Base-by-base conservation (phyloP, 495 filamentous ascomycete genomes). In the Thermothielavioides terrestris region DNA sequence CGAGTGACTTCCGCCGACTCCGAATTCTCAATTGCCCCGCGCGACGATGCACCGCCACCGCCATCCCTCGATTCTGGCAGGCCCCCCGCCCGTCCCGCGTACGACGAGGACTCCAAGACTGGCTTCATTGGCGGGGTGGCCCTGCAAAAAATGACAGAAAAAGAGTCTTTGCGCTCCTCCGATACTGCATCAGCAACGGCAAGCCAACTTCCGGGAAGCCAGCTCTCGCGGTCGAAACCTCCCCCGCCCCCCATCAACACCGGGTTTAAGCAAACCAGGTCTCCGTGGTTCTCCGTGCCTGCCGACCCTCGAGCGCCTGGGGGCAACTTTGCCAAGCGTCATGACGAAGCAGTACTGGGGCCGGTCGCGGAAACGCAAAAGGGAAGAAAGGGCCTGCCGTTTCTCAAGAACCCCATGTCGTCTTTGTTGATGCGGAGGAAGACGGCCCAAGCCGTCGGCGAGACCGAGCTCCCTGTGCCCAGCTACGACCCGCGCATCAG, bases 401-500 rank as follows among this genome's bases (percentile, higher is more conserved):
- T 76, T 42, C 52, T 75, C 5, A 74, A 74, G 50, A 72, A 74
- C 39, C 68, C 73, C n/a, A 67, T 76, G 65, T 68, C 73, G 1
- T 70, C 65, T 6, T 46, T 76, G 40, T 51, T 59, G 57, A 55
- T 62, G 53, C 66, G 62, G 57, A 75, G 63, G 48, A 71, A 66
- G 53, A 68, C 61, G 3, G 63, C 58, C 2, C 65, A 77, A 31
- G 73, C 66, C 30, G 62, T 70, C 5, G 62, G 66, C 3, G 71
- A 76, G 22, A 61, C 73, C 10, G 70, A 75, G 41, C 61, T 78
- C 23, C 64, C 59, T 2, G 60, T 68, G 23, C 64, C 69, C 8
- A 59, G 45, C 50, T 91, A 89, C 56, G 89, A 95, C 58, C 88
- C 88, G 15, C 68, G 89, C 35, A 96, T 96, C 56, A 78, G 79